A percentile compares a stretch with the other conserved stretches of the same genome.
These are phyloP conservation scores for Zymoseptoria ardabiliae DNA, from an alignment of 2,329 filamentous ascomycete genomes.

Conservation along the genomic window DNA sequence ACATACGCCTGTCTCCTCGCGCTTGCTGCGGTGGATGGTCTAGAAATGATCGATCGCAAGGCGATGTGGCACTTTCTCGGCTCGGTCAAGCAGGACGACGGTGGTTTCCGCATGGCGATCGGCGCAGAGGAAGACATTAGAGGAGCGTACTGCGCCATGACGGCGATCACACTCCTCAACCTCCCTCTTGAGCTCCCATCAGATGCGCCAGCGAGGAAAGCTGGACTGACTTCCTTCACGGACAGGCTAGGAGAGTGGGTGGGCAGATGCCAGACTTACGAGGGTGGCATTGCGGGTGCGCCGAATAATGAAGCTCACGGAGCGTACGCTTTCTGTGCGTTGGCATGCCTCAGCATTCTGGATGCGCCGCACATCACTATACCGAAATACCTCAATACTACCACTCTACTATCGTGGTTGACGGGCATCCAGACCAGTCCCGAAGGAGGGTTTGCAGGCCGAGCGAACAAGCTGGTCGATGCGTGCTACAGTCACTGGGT, in stretches of 20 bases:
- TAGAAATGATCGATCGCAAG: slow-evolving; percentile 70
- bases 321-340: slow-evolving; percentile 89
- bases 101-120: slow-evolving; percentile 80
- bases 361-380: slow-evolving; percentile 70
- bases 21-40: slow-evolving; percentile 68
- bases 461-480: slow-evolving; percentile 96
- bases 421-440: slow-evolving; percentile 82
- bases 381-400: slow-evolving; percentile 68
- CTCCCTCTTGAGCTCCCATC: slow-evolving; percentile 71
- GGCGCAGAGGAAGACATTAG: slow-evolving; percentile 91
- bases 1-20: slow-evolving; percentile 79
- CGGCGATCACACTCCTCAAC: slow-evolving; percentile 74
- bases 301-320: slow-evolving; percentile 90
- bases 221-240: slow-evolving; percentile 59
- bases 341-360: slow-evolving; percentile 81
- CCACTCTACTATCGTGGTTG: slow-evolving; percentile 75
- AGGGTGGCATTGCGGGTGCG: slow-evolving; percentile 83
- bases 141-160: slow-evolving; percentile 85
- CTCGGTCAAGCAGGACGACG: slow-evolving; percentile 74
- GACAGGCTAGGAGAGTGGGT: slow-evolving; percentile 74
- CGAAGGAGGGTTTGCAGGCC: slow-evolving; percentile 85
- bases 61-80: slow-evolving; percentile 89
- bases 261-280: slow-evolving; percentile 82
- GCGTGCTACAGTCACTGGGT: slow-evolving; percentile 99
- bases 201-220: slow-evolving; percentile 59